phyloP scores from a whole-genome alignment of 192 early-diverging fungal species.

The Pilaira anomala region DNA sequence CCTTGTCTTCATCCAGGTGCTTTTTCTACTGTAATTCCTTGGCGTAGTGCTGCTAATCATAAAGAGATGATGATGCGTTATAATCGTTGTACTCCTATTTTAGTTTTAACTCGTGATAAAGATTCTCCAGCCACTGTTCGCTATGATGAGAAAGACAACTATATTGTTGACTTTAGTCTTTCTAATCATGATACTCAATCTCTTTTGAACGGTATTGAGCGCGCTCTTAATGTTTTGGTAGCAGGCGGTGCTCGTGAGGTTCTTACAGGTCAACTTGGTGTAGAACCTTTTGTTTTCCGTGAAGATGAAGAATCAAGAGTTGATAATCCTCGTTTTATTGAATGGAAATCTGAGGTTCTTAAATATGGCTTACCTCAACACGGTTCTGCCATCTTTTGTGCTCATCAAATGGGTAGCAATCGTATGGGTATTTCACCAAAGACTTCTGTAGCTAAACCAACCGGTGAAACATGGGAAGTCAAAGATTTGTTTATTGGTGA shows the following conservation, averaged over 20 bases:
- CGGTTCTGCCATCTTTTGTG: constrained; percentile 41
- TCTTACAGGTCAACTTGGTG: constrained; percentile 47
- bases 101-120: constrained; percentile 62
- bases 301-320: constrained; percentile 32
- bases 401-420: constrained; percentile 69
- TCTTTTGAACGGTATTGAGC: constrained; percentile 44
- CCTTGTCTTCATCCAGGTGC: constrained; percentile 52
- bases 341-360: constrained; percentile 32
- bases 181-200: constrained; percentile 50
- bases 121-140: constrained; percentile 46
- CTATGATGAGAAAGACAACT: constrained; percentile 40
- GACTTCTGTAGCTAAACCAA: constrained; percentile 59
- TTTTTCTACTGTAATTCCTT: constrained; percentile 44
- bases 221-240: constrained; percentile 47
- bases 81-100: constrained; percentile 45
- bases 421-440: constrained; percentile 61
- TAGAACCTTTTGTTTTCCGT: constrained; percentile 38
- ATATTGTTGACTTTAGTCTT: constrained; percentile 48
- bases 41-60: constrained; percentile 45
- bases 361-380: constrained; percentile 33
- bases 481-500: constrained; percentile 72
- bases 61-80: constrained; percentile 51
- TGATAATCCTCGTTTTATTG: constrained; percentile 27
- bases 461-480: constrained; percentile 72
- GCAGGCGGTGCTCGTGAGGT: constrained; percentile 65